Evolutionary conservation across 129 eudicot species (phyloP), one percentile per base, ranked within the genome.

Genomic region (Helianthus tuberosus): DNA sequence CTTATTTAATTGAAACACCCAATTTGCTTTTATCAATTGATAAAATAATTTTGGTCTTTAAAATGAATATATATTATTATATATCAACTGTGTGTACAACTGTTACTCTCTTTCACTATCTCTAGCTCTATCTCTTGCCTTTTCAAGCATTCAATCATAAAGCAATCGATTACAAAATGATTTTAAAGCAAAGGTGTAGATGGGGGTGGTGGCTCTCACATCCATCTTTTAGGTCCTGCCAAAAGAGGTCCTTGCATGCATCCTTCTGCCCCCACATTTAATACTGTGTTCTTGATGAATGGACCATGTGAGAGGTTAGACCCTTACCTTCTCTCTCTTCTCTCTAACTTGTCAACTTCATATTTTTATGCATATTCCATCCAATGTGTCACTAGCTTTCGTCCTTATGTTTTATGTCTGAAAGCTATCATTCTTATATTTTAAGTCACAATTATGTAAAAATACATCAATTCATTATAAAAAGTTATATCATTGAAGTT

Each of bases 111-210:
- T 64, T 50, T 69, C 66, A 32, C 6, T 36, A 4, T 49, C 54
- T 44, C 29, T 53, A 43, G 55, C 73, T 36, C 46, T 43, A 36
- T 62, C 47, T 77, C 62, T 68, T 9, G 50, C 11, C n/a, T 67
- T 64, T 73, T 47, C 69, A 59, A 63, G 48, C 64, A 12, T 64
- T 70, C 92, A 84, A 87, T 87, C 89, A 84, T 87, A 82, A 87
- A 87, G 92, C 85, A 84, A 82, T 87, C 84, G 89, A 87, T 87
- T 82, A 79, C 80, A 74, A 67, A 80, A 80, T 74, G 80, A 80
- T 80, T 74, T 75, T 10, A 67, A 80, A 52, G 71, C 54, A 68
- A 66, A 39, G 58, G 68, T 43, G 29, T 63, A 25, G 62, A 51
- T 15, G 32, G 36, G 16, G 72, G 72, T 32, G 66, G 66, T 79